Base-by-base conservation (phyloP, 306 rosid species). In the Carpinus fangiana region DNA sequence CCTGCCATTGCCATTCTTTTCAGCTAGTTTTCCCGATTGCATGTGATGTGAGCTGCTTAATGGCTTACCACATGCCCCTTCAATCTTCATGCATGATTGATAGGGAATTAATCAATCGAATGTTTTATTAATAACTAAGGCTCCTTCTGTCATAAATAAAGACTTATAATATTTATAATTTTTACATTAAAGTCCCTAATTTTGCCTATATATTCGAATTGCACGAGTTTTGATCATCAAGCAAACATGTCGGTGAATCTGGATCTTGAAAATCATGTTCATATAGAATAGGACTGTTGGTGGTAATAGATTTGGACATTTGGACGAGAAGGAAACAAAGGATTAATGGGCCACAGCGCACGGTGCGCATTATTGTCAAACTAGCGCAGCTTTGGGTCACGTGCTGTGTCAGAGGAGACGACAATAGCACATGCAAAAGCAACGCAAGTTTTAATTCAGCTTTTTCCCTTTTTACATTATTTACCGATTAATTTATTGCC, bases 331-430 rank as follows among this genome's bases (percentile, higher is more conserved):
- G 1, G 5, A 6, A 41, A 41, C 8, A 41, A 5, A 41, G 45
- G 53, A 70, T 31, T 31, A 31, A 23, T 53, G 10, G 78, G 23
- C 46, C 4, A 57, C 21, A 56, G 76, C 70, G 18, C 21, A 21
- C 47, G 45, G 62, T 64, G 45, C 23, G 70, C 60, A n/a, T 36
- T 36, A 79, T 69, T 46, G 84, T 76, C 80, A 78, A 67, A 52
- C 81, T 31, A 47, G 69, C 41, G 70, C 72, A 51, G 82, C 85
- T 75, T 80, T 67, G 17, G 72, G 51, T 75, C 86, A 74, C 82
- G 86, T 83, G 88, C 80, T 20, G 1, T 52, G 56, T 70, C 79
- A 70, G 84, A n/a, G 20, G 16, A 4, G 17, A 7, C 31, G 46
- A 57, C 66, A 69, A 5, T 17, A 9, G 16, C 75, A 70, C 70